Percentiles rank a stretch among this genome's conserved stretches.
These are phyloP conservation scores for Botrytis tulipae DNA, from an alignment of 2,329 filamentous ascomycete genomes.

Conservation along the genomic window DNA sequence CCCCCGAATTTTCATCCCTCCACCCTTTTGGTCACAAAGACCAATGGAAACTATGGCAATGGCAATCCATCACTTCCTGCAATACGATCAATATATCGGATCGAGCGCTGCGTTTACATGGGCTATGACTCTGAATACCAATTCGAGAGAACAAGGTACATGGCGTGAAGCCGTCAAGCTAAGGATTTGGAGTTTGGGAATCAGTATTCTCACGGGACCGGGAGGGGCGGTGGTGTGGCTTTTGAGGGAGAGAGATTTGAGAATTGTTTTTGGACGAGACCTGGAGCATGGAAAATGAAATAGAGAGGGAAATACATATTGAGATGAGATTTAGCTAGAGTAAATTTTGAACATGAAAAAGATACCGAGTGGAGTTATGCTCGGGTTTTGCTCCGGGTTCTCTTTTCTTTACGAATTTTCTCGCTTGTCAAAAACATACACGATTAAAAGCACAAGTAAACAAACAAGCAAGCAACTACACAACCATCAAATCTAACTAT, in stretches of 20 bases:
- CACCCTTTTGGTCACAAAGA: not conserved
- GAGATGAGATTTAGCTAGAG: not conserved
- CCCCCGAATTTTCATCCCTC: not conserved
- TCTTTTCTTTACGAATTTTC: no score
- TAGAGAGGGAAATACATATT: no score
- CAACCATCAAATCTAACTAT: not conserved
- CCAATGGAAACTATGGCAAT: not conserved
- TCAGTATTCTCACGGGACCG: not conserved
- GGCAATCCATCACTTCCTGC: not conserved
- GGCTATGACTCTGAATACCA: not conserved
- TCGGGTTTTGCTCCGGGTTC: no score
- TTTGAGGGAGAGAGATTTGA: not conserved
- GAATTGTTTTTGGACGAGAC: no score
- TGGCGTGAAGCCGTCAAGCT: fast-evolving
- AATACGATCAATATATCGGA: not conserved
- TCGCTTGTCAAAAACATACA: no score
- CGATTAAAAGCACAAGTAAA: no score
- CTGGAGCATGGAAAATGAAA: no score
- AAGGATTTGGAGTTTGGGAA: not conserved
- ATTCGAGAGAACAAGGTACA: not conserved
- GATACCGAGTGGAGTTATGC: no score
- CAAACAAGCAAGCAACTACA: not conserved
- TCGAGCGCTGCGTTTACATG: not conserved
- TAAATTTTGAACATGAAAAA: fast-evolving
- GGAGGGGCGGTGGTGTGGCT: not conserved